phyloP scores from a whole-genome alignment of 1,284 basidiomycete species.

The Coniferiporia weirii region DNA sequence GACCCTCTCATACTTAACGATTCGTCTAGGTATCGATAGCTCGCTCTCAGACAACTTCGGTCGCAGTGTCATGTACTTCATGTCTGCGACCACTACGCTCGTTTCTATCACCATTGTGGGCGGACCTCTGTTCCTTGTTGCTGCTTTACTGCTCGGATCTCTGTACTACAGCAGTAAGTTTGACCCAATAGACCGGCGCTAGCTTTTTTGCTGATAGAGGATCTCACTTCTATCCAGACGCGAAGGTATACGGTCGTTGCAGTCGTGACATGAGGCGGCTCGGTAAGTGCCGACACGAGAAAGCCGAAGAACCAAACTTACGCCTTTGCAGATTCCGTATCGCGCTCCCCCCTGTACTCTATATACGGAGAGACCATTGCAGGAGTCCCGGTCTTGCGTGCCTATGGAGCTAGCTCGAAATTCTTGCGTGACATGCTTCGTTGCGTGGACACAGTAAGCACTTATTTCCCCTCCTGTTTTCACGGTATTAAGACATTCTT shows the following conservation, averaged over 20 bases:
- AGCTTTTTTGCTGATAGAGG: background rate
- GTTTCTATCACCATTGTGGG: slow-evolving; percentile 79
- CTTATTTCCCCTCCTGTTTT: background rate
- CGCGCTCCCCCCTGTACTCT: slow-evolving; percentile 87
- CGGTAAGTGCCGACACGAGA: slow-evolving; percentile 37
- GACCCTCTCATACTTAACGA: background rate
- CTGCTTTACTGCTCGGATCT: slow-evolving; percentile 50
- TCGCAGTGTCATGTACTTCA: slow-evolving; percentile 58
- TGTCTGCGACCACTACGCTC: slow-evolving; percentile 61
- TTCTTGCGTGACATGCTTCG: slow-evolving; percentile 84
- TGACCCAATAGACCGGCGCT: background rate
- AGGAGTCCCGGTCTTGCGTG: slow-evolving; percentile 82
- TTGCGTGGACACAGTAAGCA: slow-evolving; percentile 72
- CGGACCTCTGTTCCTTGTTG: slow-evolving; percentile 67
- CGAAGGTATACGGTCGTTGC: slow-evolving; percentile 79
- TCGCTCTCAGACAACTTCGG: slow-evolving; percentile 83
- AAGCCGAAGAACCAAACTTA: background rate
- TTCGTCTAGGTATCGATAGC: slow-evolving; percentile 71
- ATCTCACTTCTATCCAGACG: slow-evolving; percentile 27
- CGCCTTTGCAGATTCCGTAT: slow-evolving; percentile 64
- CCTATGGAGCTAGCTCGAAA: slow-evolving; percentile 84
- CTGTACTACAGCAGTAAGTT: slow-evolving; percentile 66
- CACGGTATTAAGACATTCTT: slow-evolving; percentile 8
- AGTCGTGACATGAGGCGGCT: slow-evolving; percentile 86
- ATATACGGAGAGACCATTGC: slow-evolving; percentile 89